A percentile compares a stretch with the other conserved stretches of the same genome.
phyloP scores from a whole-genome alignment of 2,329 filamentous ascomycete genomes.

The Hypoxylon sp. region DNA sequence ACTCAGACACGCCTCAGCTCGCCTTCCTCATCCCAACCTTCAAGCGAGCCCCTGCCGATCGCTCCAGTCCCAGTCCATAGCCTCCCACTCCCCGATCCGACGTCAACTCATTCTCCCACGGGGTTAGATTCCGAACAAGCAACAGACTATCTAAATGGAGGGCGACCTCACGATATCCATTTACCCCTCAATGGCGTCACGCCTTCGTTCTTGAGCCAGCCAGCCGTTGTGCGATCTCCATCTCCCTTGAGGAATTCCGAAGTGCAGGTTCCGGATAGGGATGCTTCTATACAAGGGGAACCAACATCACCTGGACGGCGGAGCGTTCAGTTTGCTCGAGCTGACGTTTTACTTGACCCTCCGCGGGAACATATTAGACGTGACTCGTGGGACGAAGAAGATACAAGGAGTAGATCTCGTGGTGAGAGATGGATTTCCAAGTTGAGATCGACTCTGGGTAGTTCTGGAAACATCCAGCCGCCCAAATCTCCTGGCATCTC shows the following conservation, averaged over 20 bases:
- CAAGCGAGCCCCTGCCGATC: slow-evolving; percentile 49
- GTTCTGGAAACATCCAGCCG: slow-evolving; percentile 63
- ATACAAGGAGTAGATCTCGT: slow-evolving; percentile 70
- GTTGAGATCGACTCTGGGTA: slow-evolving; percentile 78
- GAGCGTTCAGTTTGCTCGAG: slow-evolving; percentile 82
- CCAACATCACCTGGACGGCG: slow-evolving; percentile 65
- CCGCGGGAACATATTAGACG: slow-evolving; percentile 69
- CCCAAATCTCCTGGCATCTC: slow-evolving; percentile 58
- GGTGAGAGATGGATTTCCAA: slow-evolving; percentile 81
- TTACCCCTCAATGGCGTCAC: slow-evolving; percentile 47
- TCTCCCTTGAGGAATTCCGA: slow-evolving; percentile 41
- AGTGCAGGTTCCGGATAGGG: slow-evolving; percentile 34
- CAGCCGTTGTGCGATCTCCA: slow-evolving; percentile 41
- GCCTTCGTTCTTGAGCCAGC: slow-evolving; percentile 39
- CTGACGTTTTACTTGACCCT: slow-evolving; percentile 65
- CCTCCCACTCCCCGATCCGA: slow-evolving; percentile 46
- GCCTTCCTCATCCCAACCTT: slow-evolving; percentile 44
- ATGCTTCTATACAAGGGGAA: slow-evolving; percentile 47
- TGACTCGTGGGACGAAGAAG: slow-evolving; percentile 77
- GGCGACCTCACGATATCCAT: slow-evolving; percentile 52
- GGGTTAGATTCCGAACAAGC: slow-evolving; percentile 46
- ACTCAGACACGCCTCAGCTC: slow-evolving; percentile 45
- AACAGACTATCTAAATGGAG: slow-evolving; percentile 59
- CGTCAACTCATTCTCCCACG: slow-evolving; percentile 42
- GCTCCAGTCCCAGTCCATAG: slow-evolving; percentile 41